Base-by-base conservation (phyloP, 441 rosid species). In the Melastoma candidum region DNA sequence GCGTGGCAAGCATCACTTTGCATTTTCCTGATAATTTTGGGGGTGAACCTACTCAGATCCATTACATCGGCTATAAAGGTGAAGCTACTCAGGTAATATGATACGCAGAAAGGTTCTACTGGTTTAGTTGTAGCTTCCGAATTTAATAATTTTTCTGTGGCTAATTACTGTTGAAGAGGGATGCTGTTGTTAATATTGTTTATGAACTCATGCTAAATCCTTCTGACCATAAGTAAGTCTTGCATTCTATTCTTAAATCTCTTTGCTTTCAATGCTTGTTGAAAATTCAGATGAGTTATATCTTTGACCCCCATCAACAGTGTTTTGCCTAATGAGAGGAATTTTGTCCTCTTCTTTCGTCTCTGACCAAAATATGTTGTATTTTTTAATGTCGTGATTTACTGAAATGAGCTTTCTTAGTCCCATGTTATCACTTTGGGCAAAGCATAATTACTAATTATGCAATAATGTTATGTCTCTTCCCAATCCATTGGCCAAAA, bases 191-290 rank as follows among this genome's bases (percentile, higher is more conserved):
- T 8, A 92, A 88, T 6, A 82, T 92, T 41, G 95, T 92, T 26
- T 92, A 92, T 72, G 95, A 92, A 82, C 68, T 88, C 17, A 88
- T 61, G 56, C 97, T 95, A 12, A 92, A 92, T 73, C 97, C 98
- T 59, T 82, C 95, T 26, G 98, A 88, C 64, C 98, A 92, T 85
- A 92, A 88, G 98, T 92, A 84, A 79, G 90, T 71, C 54, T 61
- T 43, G 27, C 26, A 52, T 58, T 25, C 60, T 54, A 12, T 7
- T 39, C 55, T 51, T 25, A 51, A 27, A 2, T 8, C 47, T 49
- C 12, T 43, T 32, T 2, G 17, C n/a, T 0, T 24, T 10, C 39
- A 11, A 39, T 48, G 5, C 46, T 4, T 9, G 24, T 53, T 1
- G 46, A 0, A 8, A 27, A 44, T 27, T 17, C 22, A 13, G 11